These are phyloP conservation scores for Fomitiporia mediterranea DNA, from an alignment of 1,284 basidiomycete species.

Conservation along the genomic window DNA sequence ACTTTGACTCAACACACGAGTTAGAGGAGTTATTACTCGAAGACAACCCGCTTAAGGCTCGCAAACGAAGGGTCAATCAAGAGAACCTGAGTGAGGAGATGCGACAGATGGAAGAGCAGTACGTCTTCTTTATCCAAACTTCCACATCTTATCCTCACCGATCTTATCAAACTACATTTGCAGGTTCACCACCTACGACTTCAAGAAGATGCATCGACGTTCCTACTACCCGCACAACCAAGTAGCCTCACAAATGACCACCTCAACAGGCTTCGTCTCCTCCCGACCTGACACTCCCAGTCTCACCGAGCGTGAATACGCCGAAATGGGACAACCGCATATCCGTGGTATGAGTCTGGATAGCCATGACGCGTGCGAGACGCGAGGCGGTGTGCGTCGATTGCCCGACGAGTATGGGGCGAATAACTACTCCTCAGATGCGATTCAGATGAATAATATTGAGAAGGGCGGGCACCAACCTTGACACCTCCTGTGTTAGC, in stretches of 20 bases:
- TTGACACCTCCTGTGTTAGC: too few relatives aligned
- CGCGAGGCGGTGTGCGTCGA: constrained; percentile 24
- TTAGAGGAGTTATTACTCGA: constrained; percentile 93
- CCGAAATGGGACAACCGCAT: constrained; percentile 11
- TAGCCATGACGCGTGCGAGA: constrained; percentile 13
- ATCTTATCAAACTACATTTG: constrained; percentile 5
- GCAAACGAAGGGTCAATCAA: constrained; percentile 86
- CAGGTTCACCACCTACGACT: constrained; percentile 80
- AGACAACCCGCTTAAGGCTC: constrained; percentile 95
- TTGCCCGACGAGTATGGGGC: constrained; percentile 27
- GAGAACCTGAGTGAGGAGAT: constrained; percentile 88
- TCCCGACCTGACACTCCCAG: constrained; percentile 46
- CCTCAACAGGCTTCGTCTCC: constrained; percentile 38
- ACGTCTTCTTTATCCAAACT: constrained; percentile 32
- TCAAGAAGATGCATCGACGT: constrained; percentile 76
- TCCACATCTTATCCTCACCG: background rate
- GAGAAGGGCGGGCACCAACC: constrained; percentile 23
- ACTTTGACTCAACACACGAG: constrained; percentile 99
- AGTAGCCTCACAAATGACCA: constrained; percentile 44
- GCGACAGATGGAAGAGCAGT: constrained; percentile 98
- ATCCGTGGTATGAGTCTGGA: constrained; percentile 14
- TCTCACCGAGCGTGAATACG: constrained; percentile 24
- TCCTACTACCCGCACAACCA: constrained; percentile 81
- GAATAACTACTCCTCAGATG: constrained; percentile 17
- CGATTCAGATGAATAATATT: constrained; percentile 18